Conservation (phyloP, 495 filamentous ascomycete genomes). For the Neurospora discreta region DNA sequence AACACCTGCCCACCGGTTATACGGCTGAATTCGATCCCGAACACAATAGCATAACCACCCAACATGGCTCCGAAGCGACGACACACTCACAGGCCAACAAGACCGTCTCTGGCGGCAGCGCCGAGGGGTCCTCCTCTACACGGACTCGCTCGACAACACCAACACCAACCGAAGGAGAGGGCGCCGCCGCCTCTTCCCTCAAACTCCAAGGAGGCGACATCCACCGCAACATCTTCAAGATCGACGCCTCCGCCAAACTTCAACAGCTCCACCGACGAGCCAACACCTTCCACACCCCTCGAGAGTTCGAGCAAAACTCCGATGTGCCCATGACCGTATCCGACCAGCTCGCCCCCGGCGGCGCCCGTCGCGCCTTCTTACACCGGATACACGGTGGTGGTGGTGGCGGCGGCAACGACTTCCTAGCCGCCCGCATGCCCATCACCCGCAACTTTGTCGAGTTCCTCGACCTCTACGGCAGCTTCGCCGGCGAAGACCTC, state of each 20-base stretch:
- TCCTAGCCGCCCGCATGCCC: constrained; percentile 31
- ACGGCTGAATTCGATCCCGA: constrained; percentile 29
- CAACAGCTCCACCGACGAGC: constrained; percentile 39
- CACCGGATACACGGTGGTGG: constrained; percentile 21
- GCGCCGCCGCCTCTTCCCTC: constrained; percentile 39
- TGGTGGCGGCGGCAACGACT: constrained; percentile 21
- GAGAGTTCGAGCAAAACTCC: constrained; percentile 13
- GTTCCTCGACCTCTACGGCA: constrained; percentile 59
- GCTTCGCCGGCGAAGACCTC: constrained; percentile 62
- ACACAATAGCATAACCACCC: constrained; percentile 3
- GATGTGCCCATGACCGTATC: constrained; percentile 29
- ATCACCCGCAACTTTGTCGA: constrained; percentile 55
- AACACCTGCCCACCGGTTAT: constrained; percentile 35
- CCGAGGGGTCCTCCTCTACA: constrained; percentile 59
- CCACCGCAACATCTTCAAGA: constrained; percentile 56
- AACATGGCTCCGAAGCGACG: background rate
- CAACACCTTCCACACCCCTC: constrained; percentile 44
- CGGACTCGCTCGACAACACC: constrained; percentile 19
- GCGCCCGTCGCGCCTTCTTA: constrained; percentile 50
- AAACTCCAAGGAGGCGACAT: constrained; percentile 57
- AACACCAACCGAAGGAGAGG: background rate
- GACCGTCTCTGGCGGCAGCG: constrained; percentile 41
- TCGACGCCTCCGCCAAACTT: constrained; percentile 39
- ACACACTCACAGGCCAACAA: constrained; percentile 13
- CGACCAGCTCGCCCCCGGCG: constrained; percentile 46